Evolutionary conservation across 805 yeast species (phyloP), one percentile per base, ranked within the genome.

Genomic region (Yarrowia sp.): DNA sequence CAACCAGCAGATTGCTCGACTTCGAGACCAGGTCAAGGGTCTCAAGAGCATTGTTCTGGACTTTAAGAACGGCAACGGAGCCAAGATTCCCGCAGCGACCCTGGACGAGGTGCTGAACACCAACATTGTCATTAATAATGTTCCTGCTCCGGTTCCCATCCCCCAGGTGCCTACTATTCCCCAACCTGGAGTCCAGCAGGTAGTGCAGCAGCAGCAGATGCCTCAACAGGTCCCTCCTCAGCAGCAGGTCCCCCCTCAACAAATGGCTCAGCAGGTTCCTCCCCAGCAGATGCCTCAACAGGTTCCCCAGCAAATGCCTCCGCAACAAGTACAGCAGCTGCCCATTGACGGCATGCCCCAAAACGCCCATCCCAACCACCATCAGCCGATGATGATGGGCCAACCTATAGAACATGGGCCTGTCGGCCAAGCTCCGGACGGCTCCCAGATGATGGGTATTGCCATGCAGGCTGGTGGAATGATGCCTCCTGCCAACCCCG

Each of bases 1-100:
- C 59, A 81, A 85, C 14, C 75, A 77, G 2, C 88, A 89, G 67
- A 82, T 86, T 7, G 76, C 78, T n/a, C 80, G 79, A 35, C 75
- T 89, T 64, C 78, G 86, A 38, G 87, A 85, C 54, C 89, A 85
- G 69, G 78, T 88, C 16, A 69, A 81, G 51, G 49, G 51, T 6
- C 51, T 58, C 14, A 58, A 58, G 41, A 24, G 33, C 30, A 58
- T 58, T 33, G 51, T 58, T 6, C 9, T 43, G 49, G 63, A 58
- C 24, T 58, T 58, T 38, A 58, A 58, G 41, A 58, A 43, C 17
- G 63, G 63, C n/a, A 41, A 43, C 14, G 63, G 63, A 2, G 51
- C 49, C 51, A 43, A 41, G 17, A 41, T 58, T n/a, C 51, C 63
- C 10, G 24, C 38, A 1, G 40, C 63, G 4, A 58, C 51, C 4